phyloP scores from a whole-genome alignment of 176 grass and related monocot genomes.

The Oryza punctata region DNA sequence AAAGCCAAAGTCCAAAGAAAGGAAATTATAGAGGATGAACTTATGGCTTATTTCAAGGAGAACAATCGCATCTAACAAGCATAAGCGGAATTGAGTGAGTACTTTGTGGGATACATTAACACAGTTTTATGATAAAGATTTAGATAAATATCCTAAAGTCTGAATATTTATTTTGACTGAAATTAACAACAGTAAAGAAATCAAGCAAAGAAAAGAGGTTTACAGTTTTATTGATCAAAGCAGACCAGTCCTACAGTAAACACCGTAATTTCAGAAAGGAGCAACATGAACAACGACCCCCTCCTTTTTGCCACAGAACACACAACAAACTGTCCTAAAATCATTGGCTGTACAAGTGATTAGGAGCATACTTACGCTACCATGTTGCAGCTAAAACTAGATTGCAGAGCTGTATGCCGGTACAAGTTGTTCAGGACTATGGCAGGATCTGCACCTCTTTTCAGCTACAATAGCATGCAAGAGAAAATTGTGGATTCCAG shows the following conservation, averaged over 20 bases:
- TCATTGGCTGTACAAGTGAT: slow-evolving; percentile 8
- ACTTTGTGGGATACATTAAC: not conserved
- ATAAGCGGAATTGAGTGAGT: not conserved
- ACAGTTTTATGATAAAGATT: not conserved
- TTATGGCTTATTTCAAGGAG: slow-evolving; percentile 19
- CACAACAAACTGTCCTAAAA: slow-evolving; percentile 10
- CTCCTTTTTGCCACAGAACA: slow-evolving; percentile 17
- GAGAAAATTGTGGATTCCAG: slow-evolving; percentile 22
- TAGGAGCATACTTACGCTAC: slow-evolving; percentile 76
- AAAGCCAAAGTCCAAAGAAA: not conserved
- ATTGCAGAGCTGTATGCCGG: slow-evolving; percentile 91
- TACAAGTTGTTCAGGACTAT: slow-evolving; percentile 92
- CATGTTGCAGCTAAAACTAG: slow-evolving; percentile 99
- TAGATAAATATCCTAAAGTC: not conserved
- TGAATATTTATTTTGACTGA: not conserved
- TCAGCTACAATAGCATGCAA: slow-evolving; percentile 60
- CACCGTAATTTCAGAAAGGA: slow-evolving; percentile 13
- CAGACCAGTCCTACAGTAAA: not conserved
- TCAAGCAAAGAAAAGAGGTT: not conserved
- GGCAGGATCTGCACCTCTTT: slow-evolving; percentile 74
- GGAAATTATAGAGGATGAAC: not conserved
- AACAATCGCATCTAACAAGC: slow-evolving; percentile 20
- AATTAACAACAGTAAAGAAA: not conserved
- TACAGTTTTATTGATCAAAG: slow-evolving; percentile 1
- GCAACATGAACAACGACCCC: slow-evolving; percentile 10